Conservation (phyloP, 2,329 filamentous ascomycete species). For the Calonectria montana region DNA sequence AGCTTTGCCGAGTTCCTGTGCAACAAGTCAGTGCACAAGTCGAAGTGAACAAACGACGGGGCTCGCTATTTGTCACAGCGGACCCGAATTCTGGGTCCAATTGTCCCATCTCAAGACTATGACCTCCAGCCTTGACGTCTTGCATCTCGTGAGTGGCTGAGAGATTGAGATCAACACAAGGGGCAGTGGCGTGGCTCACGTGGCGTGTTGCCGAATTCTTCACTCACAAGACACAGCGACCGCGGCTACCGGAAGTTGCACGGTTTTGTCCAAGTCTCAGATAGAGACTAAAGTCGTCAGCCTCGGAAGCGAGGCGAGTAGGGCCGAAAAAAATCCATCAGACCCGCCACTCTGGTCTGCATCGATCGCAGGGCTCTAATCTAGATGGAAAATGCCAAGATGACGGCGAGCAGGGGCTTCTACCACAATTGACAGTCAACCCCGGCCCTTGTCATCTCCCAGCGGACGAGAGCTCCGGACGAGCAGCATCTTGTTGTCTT, state of each 20-base stretch:
- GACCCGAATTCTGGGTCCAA: neutral
- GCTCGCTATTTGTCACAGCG: neutral
- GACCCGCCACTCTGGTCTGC: neutral
- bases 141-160: neutral
- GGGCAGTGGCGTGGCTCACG: neutral
- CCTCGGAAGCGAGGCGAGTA: neutral
- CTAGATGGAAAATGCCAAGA: neutral
- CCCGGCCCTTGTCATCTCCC: neutral
- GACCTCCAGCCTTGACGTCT: neutral
- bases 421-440: neutral
- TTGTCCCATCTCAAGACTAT: neutral
- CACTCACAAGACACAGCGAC: neutral
- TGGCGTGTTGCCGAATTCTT: neutral
- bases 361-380: neutral
- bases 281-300: neutral
- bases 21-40: neutral
- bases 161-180: neutral
- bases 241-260: constrained; percentile 1
- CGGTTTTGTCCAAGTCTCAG: neutral
- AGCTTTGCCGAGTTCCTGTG: neutral
- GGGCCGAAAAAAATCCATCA: neutral
- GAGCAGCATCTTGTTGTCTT: neutral
- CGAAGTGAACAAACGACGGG: neutral
- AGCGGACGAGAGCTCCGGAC: neutral
- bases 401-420: neutral